These are phyloP conservation scores for Aspergillus quadrilineatus DNA, from an alignment of 2,329 filamentous ascomycete genomes.

Conservation along the genomic window DNA sequence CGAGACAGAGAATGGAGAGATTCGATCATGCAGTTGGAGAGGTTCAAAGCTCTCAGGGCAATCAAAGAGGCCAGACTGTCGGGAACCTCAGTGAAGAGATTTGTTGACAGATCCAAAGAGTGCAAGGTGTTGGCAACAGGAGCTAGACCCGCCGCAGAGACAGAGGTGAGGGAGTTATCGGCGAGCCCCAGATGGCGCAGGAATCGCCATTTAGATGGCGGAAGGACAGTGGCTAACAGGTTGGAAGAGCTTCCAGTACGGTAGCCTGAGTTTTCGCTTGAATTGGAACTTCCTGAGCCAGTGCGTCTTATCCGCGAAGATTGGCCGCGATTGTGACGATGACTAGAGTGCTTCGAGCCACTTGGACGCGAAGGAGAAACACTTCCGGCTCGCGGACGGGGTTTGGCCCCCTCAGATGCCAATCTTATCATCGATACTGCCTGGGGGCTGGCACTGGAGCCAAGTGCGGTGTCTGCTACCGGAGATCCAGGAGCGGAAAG, in stretches of 20 bases:
- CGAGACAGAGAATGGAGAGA: slow-evolving; percentile 83
- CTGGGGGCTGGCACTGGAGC: slow-evolving; percentile 51
- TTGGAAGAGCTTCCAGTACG: slow-evolving; percentile 72
- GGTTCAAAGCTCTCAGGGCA: slow-evolving; percentile 84
- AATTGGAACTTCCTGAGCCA: slow-evolving; percentile 89
- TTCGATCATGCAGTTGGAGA: slow-evolving; percentile 97
- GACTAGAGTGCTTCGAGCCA: slow-evolving; percentile 69
- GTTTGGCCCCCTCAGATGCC: slow-evolving; percentile 54
- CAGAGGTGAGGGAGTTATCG: slow-evolving; percentile 83
- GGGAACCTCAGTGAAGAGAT: slow-evolving; percentile 90
- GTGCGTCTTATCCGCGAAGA: slow-evolving; percentile 78
- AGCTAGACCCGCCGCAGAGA: slow-evolving; percentile 71
- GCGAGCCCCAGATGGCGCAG: slow-evolving; percentile 86
- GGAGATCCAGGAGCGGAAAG: slow-evolving; percentile 68
- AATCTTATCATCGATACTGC: slow-evolving; percentile 52
- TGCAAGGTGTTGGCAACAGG: slow-evolving; percentile 85
- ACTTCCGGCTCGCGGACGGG: slow-evolving; percentile 60
- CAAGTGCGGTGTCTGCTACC: slow-evolving; percentile 48
- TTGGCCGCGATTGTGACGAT: slow-evolving; percentile 63
- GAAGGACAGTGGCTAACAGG: slow-evolving; percentile 69
- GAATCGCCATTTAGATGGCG: slow-evolving; percentile 90
- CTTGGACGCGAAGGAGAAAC: slow-evolving; percentile 76
- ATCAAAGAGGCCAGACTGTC: slow-evolving; percentile 85
- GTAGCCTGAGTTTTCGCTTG: slow-evolving; percentile 60
- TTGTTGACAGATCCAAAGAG: slow-evolving; percentile 88